Percentiles rank a stretch among this genome's conserved stretches.
These are phyloP conservation scores for Fomitopsis serialis DNA, from an alignment of 768 basidiomycete genomes.

Conservation along the genomic window DNA sequence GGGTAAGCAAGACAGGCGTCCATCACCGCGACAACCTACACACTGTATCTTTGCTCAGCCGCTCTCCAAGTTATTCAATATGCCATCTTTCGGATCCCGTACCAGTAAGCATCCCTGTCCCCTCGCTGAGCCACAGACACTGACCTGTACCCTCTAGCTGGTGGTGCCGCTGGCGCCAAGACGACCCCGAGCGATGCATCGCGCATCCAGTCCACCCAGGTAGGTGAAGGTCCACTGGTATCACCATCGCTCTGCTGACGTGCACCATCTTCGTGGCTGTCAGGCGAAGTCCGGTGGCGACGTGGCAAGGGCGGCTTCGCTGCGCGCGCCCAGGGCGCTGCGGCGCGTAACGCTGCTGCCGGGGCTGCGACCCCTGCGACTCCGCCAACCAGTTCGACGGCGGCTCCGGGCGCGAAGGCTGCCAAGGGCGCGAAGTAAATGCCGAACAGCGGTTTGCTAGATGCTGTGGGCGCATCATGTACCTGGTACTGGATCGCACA, in stretches of 20 bases:
- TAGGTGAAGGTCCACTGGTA: slow-evolving; percentile 3
- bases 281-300: slow-evolving; percentile 25
- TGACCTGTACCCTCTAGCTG: not conserved
- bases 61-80: not conserved
- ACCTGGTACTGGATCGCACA: no score
- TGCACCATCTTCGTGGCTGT: not conserved
- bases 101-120: not conserved
- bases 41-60: not conserved
- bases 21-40: not conserved
- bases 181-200: slow-evolving; percentile 17
- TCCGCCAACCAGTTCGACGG: no score
- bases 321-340: slow-evolving; percentile 21
- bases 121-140: not conserved
- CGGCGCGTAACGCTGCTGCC: slow-evolving; percentile 13
- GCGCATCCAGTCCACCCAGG: slow-evolving; percentile 24
- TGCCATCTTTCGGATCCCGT: not conserved
- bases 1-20: not conserved
- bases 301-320: slow-evolving; percentile 23
- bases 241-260: not conserved
- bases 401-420: no score
- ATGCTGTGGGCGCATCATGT: no score
- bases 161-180: slow-evolving; percentile 14
- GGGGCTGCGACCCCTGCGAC: no score
- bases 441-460: no score
- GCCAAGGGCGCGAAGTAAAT: no score